Conservation (phyloP, 768 basidiomycete genomes). For the Leccinellum rugosiceps region DNA sequence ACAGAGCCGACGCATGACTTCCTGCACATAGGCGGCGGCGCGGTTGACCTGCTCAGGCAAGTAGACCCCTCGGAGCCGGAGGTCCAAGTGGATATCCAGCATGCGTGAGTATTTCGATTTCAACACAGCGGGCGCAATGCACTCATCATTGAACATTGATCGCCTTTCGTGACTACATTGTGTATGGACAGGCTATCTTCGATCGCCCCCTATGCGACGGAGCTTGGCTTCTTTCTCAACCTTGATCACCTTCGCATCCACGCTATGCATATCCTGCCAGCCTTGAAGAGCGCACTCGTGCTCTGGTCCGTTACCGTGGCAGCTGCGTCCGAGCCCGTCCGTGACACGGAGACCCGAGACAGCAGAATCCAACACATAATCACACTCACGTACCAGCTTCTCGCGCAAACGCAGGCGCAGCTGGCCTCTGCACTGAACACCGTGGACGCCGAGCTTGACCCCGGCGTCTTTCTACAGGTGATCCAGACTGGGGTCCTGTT, state of each 20-base stretch:
- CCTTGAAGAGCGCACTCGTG: conserved; percentile 47
- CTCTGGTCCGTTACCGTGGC: conserved; percentile 56
- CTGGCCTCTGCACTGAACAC: conserved; percentile 43
- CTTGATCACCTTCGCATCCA: conserved; percentile 42
- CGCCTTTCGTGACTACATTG: background rate
- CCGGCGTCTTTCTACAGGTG: conserved; percentile 45
- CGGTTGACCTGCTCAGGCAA: background rate
- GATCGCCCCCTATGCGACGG: conserved; percentile 54
- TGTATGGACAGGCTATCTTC: conserved; percentile 16
- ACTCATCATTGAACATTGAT: background rate
- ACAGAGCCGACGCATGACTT: background rate
- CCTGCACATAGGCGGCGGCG: background rate
- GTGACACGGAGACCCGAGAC: conserved; percentile 25
- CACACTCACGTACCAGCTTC: conserved; percentile 30
- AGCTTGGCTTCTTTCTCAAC: conserved; percentile 69
- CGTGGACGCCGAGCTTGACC: conserved; percentile 29
- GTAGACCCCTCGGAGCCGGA: background rate
- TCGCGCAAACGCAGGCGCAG: conserved; percentile 47
- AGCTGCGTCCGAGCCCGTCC: conserved; percentile 29
- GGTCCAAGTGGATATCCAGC: background rate
- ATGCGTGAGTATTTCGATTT: conserved; percentile 6
- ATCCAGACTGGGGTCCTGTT: conserved; percentile 65
- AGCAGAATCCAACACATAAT: background rate
- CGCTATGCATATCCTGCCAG: conserved; percentile 42
- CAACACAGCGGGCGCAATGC: background rate